Base-by-base conservation (phyloP, 1,284 basidiomycete genomes). In the Rhodotorula sp. region DNA sequence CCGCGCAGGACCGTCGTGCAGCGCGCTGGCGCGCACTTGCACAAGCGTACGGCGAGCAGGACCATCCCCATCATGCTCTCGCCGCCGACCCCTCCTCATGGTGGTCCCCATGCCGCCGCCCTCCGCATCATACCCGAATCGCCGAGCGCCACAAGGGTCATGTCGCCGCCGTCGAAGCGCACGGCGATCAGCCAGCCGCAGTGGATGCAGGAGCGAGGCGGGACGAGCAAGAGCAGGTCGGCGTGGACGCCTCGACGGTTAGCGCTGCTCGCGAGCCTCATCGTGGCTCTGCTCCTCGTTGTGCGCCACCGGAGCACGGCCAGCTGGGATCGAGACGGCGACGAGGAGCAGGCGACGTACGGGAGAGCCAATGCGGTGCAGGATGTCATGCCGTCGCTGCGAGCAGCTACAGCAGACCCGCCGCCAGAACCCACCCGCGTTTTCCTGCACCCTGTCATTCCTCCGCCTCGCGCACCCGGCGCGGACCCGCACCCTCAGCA, bases 1-100 rank as follows among this genome's bases (percentile, higher is more conserved):
- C 57, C 57, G 44, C 57, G 57, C 41, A 44, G 44, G 25, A 46
- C n/a, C 41, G 55, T 41, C 55, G 55, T 44, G 7, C 44, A 54
- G 25, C 53, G 45, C 57, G 14, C 57, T 7, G n/a, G 25, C n/a
- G 23, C 57, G 1, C 67, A 69, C 41, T 45, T 65, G 44, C 62
- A 69, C 62, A 53, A 64, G n/a, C 67, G 62, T 10, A 44, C 67
- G 3, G 14, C 56, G 19, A 42, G 25, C 41, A 69, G 56, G 46
- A 48, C 52, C 17, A 48, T 52, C 14, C 61, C 34, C 34, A 34
- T 61, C 23, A 45, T 52, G 45, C 44, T 69, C 57, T 56, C 49
- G 14, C 67, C 67, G 3, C 48, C 67, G 19, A 69, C 67, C 5
- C 62, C 67, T 7, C 57, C 57, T 13, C 57, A 58, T 13, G 57